Conservation (phyloP, 176 grass and related monocot species). For the Oryza longistaminata region DNA sequence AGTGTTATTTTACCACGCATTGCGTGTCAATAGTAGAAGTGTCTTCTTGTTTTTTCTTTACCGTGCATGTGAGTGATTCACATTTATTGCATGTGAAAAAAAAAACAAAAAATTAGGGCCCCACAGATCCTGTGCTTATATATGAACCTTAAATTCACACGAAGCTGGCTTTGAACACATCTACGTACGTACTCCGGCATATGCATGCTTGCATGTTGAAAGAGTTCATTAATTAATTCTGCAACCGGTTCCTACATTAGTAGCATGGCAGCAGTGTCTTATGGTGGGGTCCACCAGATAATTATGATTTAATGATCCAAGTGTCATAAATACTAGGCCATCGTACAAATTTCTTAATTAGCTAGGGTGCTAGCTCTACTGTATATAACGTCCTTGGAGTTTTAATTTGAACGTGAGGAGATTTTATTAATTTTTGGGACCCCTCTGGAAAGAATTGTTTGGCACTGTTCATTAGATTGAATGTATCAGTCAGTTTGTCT, state of each 20-base stretch:
- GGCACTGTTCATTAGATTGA: neutral
- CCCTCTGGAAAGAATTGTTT: neutral
- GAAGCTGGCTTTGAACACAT: neutral
- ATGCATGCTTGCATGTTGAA: neutral
- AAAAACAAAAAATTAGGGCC: neutral
- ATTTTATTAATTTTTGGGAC: neutral
- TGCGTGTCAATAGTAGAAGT: neutral
- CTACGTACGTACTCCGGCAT: constrained; percentile 10
- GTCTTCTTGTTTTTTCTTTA: neutral
- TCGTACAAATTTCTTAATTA: neutral
- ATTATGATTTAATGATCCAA: neutral
- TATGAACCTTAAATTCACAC: constrained; percentile 29
- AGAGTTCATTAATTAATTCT: constrained; percentile 31
- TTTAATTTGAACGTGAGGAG: neutral
- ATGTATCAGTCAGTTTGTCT: neutral
- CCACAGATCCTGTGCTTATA: constrained; percentile 14
- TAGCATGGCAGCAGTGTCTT: neutral
- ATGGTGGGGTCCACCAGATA: neutral
- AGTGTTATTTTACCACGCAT: neutral
- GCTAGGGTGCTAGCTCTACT: neutral
- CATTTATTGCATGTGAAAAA: constrained; percentile 26
- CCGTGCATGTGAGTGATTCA: neutral
- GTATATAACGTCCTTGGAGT: neutral
- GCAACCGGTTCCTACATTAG: neutral
- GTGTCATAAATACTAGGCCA: neutral